Evolutionary conservation across 2,329 filamentous ascomycete genomes (phyloP), one percentile per base, ranked within the genome.

Genomic region (Nannizzia gypsea): DNA sequence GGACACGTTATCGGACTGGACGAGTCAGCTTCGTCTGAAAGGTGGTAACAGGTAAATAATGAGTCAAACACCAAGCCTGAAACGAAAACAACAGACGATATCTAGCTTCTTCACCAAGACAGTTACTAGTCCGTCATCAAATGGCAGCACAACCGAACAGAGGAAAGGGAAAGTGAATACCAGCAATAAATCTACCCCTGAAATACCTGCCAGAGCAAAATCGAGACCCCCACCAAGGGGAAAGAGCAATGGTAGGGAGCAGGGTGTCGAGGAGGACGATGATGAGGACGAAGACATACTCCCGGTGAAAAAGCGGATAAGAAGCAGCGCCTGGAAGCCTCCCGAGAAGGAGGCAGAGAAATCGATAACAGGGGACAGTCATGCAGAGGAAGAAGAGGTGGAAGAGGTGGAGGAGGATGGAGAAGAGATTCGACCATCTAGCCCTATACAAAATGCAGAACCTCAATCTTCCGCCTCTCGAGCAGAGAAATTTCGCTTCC

Each of bases 91-190:
- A 67, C 89, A 96, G 69, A 82, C 89, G 0, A 86, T 96, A 63
- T 93, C 89, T 2, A 91, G 85, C 69, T 95, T 95, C 74, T 95
- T 95, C 71, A 82, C 84, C 0, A 83, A 83, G 13, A 85, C 81
- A 61, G 63, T 73, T 1, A 65, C 70, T 1, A 59, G 73, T 1
- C 64, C 68, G 3, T 55, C 62, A 9, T 36, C 62, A 2, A 48
- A 26, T 5, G 31, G 58, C 6, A 52, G 22, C 9, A 40, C 34
- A 11, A 2, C 54, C 20, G 15, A 17, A 15, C 31, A 17, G 31
- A 40, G 40, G 5, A 42, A 38, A 5, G 54, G 31, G 31, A 56
- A 56, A 40, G 17, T n/a, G 22, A 22, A 24, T 22, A 20, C 6
- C 13, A 15, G 54, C n/a, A 3, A 52, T 2, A 9, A 24, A 28